Evolutionary conservation across 108 stramenopile species (phyloP), one percentile per base, ranked within the genome.

Genomic region (Bacterosira constricta): DNA sequence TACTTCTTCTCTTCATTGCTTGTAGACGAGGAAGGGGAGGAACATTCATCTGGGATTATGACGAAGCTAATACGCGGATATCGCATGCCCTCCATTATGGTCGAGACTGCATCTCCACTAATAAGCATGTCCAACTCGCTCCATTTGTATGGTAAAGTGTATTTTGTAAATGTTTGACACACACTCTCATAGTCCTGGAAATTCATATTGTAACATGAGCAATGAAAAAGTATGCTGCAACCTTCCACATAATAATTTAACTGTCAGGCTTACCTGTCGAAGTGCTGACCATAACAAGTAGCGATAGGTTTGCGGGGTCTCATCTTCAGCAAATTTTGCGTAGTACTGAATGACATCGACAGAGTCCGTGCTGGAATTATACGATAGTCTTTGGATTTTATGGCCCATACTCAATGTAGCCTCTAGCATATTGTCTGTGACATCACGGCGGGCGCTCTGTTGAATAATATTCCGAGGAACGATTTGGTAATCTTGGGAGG

Each of bases 81-180:
- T 23, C 88, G 47, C 88, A 90, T 90, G 8, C 77, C 87, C 32
- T 88, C 89, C 15, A 81, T 50, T 34, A 92, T 66, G 13, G 60
- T 67, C 49, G 79, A 76, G 31, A 88, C 81, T 20, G 79, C 70
- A 62, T 91, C 90, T 35, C 88, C 95, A 56, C 87, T 83, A 23
- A 96, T 86, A 0, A 96, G 70, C 72, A 88, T 83, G 77, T 96
- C 95, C 11, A 92, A 76, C 49, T 83, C 86, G 57, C 91, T 94
- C 91, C 91, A 96, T 44, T 77, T 83, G 64, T 92, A 96, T 1
- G 79, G 84, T 17, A 76, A 71, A 1, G 84, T 68, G 51, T 88
- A 94, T 73, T 94, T 94, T n/a, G 88, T 82, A 74, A 96, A 94
- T 1, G 88, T 83, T 75, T 96, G 95, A 8, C 80, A 69, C 4